Percentiles rank a stretch among this genome's conserved stretches.
phyloP scores from a whole-genome alignment of 768 basidiomycete genomes.

The Mycena metata region DNA sequence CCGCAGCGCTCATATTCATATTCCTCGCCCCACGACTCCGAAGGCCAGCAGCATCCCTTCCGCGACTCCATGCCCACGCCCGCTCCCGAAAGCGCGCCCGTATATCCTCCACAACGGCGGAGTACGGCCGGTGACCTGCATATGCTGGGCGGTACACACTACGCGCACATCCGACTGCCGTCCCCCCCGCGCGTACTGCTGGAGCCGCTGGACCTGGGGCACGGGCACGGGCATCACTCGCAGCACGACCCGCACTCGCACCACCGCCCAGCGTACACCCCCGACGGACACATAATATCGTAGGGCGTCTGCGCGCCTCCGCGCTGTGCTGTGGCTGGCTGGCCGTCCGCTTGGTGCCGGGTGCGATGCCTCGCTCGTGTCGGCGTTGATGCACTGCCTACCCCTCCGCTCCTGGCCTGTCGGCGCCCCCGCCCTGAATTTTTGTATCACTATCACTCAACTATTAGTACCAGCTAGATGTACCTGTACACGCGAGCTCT shows the following conservation, averaged over 20 bases:
- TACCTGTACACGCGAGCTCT: slow-evolving; percentile 28
- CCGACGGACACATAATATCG: slow-evolving; percentile 34
- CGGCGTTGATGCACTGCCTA: slow-evolving; percentile 1
- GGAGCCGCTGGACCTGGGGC: slow-evolving; percentile 7
- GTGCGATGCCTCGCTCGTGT: neutral
- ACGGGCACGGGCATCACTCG: slow-evolving; percentile 30
- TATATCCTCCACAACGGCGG: slow-evolving; percentile 26
- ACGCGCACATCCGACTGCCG: slow-evolving; percentile 32
- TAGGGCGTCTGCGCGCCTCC: neutral
- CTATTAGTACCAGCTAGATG: slow-evolving; percentile 34
- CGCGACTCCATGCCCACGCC: slow-evolving; percentile 4
- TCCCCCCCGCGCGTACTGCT: slow-evolving; percentile 35
- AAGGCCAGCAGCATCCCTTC: neutral
- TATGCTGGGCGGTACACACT: slow-evolving; percentile 13
- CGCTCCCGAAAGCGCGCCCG: neutral
- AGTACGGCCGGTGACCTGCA: slow-evolving; percentile 13
- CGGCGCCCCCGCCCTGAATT: neutral
- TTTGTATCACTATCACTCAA: slow-evolving; percentile 28
- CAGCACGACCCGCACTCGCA: slow-evolving; percentile 37
- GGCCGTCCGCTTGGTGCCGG: neutral
- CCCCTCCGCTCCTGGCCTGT: neutral
- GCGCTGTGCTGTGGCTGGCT: too few relatives aligned
- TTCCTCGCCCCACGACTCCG: neutral
- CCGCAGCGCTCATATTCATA: slow-evolving; percentile 13
- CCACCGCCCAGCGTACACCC: slow-evolving; percentile 30